A percentile compares a stretch with the other conserved stretches of the same genome.
Evolutionary conservation across 495 filamentous ascomycete species (phyloP).

Genomic region (Aspergillus nidulans): DNA sequence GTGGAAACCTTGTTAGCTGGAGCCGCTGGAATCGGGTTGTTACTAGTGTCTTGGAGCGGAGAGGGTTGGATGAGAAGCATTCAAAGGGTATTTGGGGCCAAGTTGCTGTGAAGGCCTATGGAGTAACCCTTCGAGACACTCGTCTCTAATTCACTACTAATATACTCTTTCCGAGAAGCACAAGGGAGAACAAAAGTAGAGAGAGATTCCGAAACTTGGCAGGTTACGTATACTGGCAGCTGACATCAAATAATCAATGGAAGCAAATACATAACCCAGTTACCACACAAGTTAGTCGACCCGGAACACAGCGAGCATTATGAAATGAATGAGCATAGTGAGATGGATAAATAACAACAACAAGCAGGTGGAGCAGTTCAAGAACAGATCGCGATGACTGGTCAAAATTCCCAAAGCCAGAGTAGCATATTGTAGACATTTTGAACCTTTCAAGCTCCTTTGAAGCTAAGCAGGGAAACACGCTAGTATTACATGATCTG

Average conservation of each 20-base stretch:
- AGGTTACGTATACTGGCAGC: neutral
- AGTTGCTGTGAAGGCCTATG: constrained; percentile 64
- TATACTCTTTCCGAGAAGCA: neutral
- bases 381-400: constrained; percentile 80
- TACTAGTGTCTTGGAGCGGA: constrained; percentile 54
- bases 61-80: constrained; percentile 52
- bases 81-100: constrained; percentile 62
- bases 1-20: constrained; percentile 49
- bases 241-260: neutral
- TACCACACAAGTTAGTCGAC: neutral
- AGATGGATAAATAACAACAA: neutral
- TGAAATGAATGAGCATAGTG: no score
- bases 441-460: constrained; percentile 9
- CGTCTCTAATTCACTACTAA: neutral
- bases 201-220: neutral
- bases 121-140: constrained; percentile 35
- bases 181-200: neutral
- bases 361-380: constrained; percentile 40
- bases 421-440: constrained; percentile 8
- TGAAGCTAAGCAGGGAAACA: constrained; percentile 5
- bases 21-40: constrained; percentile 39
- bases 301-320: neutral
- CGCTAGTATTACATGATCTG: constrained; percentile 80
- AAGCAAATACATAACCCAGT: neutral
- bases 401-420: constrained; percentile 27